Percentiles rank a stretch among this genome's conserved stretches.
Conservation (phyloP, 2,329 filamentous ascomycete species). For the Trichoderma sp. region DNA sequence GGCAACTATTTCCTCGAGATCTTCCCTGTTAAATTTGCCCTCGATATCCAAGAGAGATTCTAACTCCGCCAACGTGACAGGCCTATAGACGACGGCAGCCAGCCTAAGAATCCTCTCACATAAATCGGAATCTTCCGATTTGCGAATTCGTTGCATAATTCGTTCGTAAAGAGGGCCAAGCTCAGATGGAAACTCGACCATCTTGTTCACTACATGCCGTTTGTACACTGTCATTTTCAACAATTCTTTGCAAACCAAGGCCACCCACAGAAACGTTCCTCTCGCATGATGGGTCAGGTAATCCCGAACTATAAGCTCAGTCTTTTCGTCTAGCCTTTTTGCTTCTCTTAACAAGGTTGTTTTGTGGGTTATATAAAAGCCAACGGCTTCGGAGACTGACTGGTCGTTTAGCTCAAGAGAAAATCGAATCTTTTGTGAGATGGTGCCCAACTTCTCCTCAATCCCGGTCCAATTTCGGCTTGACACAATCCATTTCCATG, state of each 20-base stretch:
- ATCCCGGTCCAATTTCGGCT: slow-evolving; percentile 43
- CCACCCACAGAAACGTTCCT: slow-evolving; percentile 33
- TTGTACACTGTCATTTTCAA: slow-evolving; percentile 1
- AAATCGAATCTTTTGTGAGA: slow-evolving; percentile 26
- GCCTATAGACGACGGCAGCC: slow-evolving; percentile 32
- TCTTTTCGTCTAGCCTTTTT: slow-evolving; percentile 18
- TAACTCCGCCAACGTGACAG: slow-evolving; percentile 34
- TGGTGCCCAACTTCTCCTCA: slow-evolving; percentile 28
- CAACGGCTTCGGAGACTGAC: slow-evolving; percentile 36
- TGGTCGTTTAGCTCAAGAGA: slow-evolving; percentile 37
- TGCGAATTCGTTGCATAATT: slow-evolving; percentile 37
- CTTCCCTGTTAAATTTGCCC: background rate
- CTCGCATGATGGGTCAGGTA: slow-evolving; percentile 32
- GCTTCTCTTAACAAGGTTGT: slow-evolving; percentile 27
- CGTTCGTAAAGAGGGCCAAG: slow-evolving; percentile 37
- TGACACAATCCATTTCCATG: slow-evolving; percentile 41
- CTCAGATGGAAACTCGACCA: slow-evolving; percentile 32
- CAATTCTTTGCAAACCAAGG: slow-evolving; percentile 23
- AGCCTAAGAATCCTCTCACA: slow-evolving; percentile 36
- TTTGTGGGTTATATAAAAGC: slow-evolving; percentile 36
- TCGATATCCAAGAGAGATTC: background rate
- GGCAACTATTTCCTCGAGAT: background rate
- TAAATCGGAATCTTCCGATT: slow-evolving; percentile 28
- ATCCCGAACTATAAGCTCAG: background rate
- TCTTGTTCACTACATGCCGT: slow-evolving; percentile 21